These are phyloP conservation scores for Cryptococcus sp. DNA, from an alignment of 1,284 basidiomycete genomes.

Conservation along the genomic window DNA sequence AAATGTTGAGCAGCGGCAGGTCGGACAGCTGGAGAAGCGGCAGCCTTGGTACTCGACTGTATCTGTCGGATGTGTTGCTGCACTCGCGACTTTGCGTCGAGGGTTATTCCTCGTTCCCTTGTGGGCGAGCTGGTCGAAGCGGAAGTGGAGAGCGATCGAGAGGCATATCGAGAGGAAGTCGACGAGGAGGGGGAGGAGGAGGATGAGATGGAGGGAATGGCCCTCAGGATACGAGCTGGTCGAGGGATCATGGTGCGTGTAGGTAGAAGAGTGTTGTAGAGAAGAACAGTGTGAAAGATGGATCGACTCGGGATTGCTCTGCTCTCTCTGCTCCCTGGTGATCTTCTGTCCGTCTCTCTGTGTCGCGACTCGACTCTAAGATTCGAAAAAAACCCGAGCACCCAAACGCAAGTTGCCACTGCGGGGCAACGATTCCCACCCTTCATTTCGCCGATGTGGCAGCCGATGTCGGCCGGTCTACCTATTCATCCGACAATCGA, in stretches of 20 bases:
- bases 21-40: slow-evolving; percentile 54
- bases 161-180: slow-evolving; percentile 5
- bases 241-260: slow-evolving; percentile 30
- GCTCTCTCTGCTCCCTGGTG: too few species aligned
- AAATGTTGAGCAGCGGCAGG: slow-evolving; percentile 43
- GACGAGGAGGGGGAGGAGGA: slow-evolving; percentile 15
- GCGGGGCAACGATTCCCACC: too few species aligned
- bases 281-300: slow-evolving; percentile 8
- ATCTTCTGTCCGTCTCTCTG: too few species aligned
- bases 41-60: slow-evolving; percentile 58
- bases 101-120: slow-evolving; percentile 33
- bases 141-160: slow-evolving; percentile 26
- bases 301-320: background rate
- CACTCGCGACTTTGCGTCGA: slow-evolving; percentile 55
- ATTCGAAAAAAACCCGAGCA: too few species aligned
- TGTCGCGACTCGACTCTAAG: too few species aligned
- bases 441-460: too few species aligned
- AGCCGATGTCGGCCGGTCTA: too few species aligned
- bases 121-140: slow-evolving; percentile 9
- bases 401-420: too few species aligned
- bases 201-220: slow-evolving; percentile 19
- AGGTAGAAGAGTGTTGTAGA: slow-evolving; percentile 9
- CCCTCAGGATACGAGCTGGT: slow-evolving; percentile 27
- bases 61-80: slow-evolving; percentile 61
- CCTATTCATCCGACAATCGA: too few species aligned